Evolutionary conservation across 2,329 filamentous ascomycete species (phyloP).

Genomic region (Meredithiella fracta): DNA sequence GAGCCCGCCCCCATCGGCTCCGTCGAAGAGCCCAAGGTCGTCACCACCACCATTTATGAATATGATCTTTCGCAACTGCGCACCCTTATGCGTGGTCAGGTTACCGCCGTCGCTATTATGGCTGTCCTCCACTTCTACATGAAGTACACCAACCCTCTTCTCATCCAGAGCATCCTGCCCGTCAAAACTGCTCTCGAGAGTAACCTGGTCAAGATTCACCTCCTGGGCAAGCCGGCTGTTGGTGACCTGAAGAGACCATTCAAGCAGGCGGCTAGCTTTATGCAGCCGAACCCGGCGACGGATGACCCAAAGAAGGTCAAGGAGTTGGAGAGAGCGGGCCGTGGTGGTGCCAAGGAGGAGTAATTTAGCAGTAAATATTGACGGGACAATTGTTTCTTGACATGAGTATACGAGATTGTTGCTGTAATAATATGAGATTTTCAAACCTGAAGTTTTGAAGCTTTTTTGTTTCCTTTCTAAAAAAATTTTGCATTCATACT

Average conservation of each 20-base stretch:
- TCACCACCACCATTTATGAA: constrained; percentile 89
- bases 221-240: constrained; percentile 70
- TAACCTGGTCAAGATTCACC: constrained; percentile 90
- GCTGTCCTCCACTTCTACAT: constrained; percentile 96
- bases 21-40: constrained; percentile 83
- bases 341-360: constrained; percentile 57
- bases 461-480: no score
- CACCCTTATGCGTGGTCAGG: constrained; percentile 69
- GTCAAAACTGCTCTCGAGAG: constrained; percentile 89
- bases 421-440: no score
- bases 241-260: constrained; percentile 92
- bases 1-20: constrained; percentile 89
- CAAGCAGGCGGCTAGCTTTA: constrained; percentile 71
- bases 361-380: constrained; percentile 24
- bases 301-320: constrained; percentile 85
- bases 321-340: constrained; percentile 58
- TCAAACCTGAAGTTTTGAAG: no score
- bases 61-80: constrained; percentile 81
- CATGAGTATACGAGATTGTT: no score
- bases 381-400: not conserved
- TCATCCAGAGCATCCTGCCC: constrained; percentile 97
- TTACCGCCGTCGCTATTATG: constrained; percentile 98
- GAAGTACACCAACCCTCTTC: constrained; percentile 97
- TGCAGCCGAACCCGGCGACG: constrained; percentile 62
- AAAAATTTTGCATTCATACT: no score